Evolutionary conservation across 495 filamentous ascomycete genomes (phyloP).

Genomic region (Lasiosphaeria miniovina): DNA sequence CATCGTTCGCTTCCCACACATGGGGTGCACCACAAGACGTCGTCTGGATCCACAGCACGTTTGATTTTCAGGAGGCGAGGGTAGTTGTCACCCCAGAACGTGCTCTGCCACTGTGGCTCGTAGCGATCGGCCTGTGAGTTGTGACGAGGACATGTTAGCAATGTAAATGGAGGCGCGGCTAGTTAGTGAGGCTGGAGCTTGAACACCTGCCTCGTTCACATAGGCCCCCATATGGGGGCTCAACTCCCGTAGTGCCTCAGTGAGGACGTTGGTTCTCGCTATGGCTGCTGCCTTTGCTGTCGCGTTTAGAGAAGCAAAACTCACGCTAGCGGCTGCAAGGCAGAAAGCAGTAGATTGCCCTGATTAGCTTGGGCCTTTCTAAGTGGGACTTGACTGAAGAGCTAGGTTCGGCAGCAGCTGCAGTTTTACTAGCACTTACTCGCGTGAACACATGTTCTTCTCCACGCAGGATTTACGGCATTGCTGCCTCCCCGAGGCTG

Average conservation of each 20-base stretch:
- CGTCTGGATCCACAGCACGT: conserved; percentile 49
- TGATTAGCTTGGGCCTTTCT: too few relatives aligned
- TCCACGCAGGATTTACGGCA: conserved; percentile 54
- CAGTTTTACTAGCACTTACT: conserved; percentile 18
- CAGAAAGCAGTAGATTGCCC: background rate
- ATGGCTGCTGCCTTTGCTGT: conserved; percentile 38
- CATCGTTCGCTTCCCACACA: conserved; percentile 59
- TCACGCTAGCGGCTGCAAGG: conserved; percentile 22
- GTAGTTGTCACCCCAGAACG: conserved; percentile 47
- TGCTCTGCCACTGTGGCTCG: conserved; percentile 43
- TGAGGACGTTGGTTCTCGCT: conserved; percentile 41
- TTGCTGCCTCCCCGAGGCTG: conserved; percentile 39
- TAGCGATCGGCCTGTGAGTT: conserved; percentile 11
- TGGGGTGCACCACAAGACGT: conserved; percentile 51
- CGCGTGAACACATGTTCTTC: conserved; percentile 44
- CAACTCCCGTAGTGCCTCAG: conserved; percentile 37
- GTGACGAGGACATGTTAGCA: too few relatives aligned
- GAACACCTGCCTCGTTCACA: conserved; percentile 35
- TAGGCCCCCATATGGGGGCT: conserved; percentile 33
- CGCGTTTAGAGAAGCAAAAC: conserved; percentile 36
- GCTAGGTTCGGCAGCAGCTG: too few relatives aligned
- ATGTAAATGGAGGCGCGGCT: too few relatives aligned
- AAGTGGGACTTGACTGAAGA: too few relatives aligned
- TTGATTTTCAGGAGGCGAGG: conserved; percentile 37
- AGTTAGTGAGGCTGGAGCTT: conserved; percentile 16